Evolutionary conservation across 73 alveolate genomes (phyloP).

Genomic region (Paraurostyla sp.): DNA sequence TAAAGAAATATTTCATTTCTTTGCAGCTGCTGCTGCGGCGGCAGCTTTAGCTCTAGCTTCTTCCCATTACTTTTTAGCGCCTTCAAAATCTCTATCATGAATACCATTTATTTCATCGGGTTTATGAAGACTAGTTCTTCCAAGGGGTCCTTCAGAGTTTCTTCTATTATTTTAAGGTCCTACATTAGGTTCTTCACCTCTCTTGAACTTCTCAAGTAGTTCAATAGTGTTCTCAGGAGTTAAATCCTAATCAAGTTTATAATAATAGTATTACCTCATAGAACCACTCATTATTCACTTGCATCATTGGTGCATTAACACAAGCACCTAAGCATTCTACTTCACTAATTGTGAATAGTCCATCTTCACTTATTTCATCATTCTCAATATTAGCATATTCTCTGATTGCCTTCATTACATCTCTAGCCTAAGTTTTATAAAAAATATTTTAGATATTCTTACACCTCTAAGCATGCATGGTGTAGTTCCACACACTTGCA

Average conservation of each 20-base stretch:
- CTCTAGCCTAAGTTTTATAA: conserved; percentile 64
- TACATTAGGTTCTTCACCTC: conserved; percentile 85
- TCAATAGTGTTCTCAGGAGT: conserved; percentile 86
- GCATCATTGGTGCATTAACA: conserved; percentile 95
- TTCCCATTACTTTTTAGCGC: conserved; percentile 67
- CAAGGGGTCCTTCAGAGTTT: conserved; percentile 87
- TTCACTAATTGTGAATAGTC: conserved; percentile 87
- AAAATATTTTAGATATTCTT: not conserved
- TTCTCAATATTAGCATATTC: conserved; percentile 70
- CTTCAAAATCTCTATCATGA: conserved; percentile 74
- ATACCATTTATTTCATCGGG: not conserved
- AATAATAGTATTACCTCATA: conserved; percentile 76
- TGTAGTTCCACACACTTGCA: conserved; percentile 93
- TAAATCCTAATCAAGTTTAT: conserved; percentile 72
- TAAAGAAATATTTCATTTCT: conserved; percentile 46
- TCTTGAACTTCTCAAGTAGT: conserved; percentile 76
- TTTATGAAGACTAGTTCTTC: conserved; percentile 82
- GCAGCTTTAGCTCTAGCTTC: conserved; percentile 71
- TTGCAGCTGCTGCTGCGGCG: conserved; percentile 80
- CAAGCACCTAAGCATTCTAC: conserved; percentile 97
- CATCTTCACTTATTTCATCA: conserved; percentile 87
- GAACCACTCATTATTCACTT: conserved; percentile 92
- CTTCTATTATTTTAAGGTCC: conserved; percentile 89
- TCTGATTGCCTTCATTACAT: conserved; percentile 81
- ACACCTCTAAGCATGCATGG: conserved; percentile 94